Conservation (phyloP, 208 protist genomes). For the Naegleria gruberi region DNA sequence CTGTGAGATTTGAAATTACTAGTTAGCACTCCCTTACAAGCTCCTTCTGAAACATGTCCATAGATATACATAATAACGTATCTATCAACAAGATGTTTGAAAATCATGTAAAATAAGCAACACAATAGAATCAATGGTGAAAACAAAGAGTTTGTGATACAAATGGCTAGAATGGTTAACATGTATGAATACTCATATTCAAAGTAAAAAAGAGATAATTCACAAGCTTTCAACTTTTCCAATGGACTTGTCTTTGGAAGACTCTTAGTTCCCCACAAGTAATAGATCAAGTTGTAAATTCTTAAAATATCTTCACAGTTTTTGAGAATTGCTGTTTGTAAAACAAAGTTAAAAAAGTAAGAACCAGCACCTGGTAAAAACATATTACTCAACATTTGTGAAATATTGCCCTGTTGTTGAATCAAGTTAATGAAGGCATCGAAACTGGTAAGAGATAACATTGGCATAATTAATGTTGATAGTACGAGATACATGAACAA, state of each 20-base stretch:
- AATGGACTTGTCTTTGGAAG: not conserved
- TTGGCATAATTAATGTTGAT: not conserved
- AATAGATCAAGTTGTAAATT: not conserved
- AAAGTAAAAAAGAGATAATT: constrained; percentile 12
- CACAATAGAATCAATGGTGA: constrained; percentile 11
- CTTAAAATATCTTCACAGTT: constrained; percentile 1
- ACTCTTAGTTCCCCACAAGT: not conserved
- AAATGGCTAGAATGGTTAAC: not conserved
- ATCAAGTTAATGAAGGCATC: not conserved
- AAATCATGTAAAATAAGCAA: constrained; percentile 1
- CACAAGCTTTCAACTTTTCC: not conserved
- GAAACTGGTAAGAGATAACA: not conserved
- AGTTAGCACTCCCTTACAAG: not conserved
- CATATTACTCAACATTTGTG: not conserved
- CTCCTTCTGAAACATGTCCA: not conserved
- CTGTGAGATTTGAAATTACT: not conserved
- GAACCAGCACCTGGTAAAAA: constrained; percentile 3
- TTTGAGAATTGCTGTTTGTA: not conserved
- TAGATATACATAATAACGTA: constrained; percentile 29
- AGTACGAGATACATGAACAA: not conserved
- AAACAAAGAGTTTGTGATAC: not conserved
- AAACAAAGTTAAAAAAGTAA: constrained; percentile 10
- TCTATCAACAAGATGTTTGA: constrained; percentile 24
- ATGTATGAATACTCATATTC: constrained; percentile 19
- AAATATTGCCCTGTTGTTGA: not conserved